Base-by-base conservation (phyloP, 805 yeast species). In the Debaryomyces maramus region DNA sequence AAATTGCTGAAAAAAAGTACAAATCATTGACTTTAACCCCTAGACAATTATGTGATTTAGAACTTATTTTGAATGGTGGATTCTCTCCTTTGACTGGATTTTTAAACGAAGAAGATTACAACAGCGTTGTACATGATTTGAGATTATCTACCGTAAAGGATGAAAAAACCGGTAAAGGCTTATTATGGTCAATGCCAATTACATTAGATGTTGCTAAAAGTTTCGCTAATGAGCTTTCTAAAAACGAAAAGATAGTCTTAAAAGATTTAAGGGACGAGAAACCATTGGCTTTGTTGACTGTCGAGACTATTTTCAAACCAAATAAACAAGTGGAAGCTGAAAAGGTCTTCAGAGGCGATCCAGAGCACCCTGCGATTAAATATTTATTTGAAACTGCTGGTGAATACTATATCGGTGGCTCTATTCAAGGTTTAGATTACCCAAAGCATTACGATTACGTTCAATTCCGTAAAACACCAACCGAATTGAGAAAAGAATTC, bases 281-380 rank as follows among this genome's bases (percentile, higher is more conserved):
- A 39, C 80, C 88, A 1, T 72, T 90, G 53, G 97, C 97, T 19
- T 80, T 90, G 51, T 68, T 90, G 57, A 84, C 95, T 8, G 72
- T 90, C 17, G 80, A 75, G 43, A 93, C 89, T 47, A 77, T 87
- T 23, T 90, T 85, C 72, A 73, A 73, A 53, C 97, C 96, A 51
- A 75, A 90, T 65, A 91, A 91, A 73, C 56, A 68, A 41, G 60
- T 61, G 14, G 98, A 90, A 71, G 97, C 97, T 38, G 65, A 78
- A 50, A 76, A 83, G 59, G 97, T 89, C 20, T 91, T 88, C 70
- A 81, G 97, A 62, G 98, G 97, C 46, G 97, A 91, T 63, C 90
- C 95, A 32, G 97, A 91, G 63, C 98, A 90, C 67, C 97, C 97
- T 15, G 97, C 97, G 9, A 73, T 86, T 55, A 74, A 72, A 54